Conservation (phyloP, 345 rosid species). For the Euphorbia tirucalli region DNA sequence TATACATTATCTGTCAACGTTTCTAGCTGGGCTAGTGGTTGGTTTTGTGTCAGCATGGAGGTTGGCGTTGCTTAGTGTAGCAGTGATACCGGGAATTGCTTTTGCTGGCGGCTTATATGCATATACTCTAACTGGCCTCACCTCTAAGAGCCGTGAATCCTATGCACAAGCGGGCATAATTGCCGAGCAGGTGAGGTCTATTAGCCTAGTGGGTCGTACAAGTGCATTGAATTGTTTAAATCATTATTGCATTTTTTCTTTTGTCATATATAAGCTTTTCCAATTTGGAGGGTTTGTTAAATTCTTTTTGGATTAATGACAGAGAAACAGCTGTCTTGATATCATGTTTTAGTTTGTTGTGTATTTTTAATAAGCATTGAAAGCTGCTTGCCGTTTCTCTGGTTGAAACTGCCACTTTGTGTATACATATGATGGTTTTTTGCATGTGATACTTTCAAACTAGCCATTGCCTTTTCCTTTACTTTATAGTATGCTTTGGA, state of each 20-base stretch:
- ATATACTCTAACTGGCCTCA: constrained; percentile 92
- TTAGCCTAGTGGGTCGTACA: not conserved
- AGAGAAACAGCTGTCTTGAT: constrained; percentile 21
- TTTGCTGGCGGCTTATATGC: constrained; percentile 99
- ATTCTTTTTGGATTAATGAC: constrained; percentile 15
- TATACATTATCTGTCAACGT: constrained; percentile 92
- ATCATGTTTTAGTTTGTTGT: constrained; percentile 16
- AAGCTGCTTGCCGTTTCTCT: constrained; percentile 15
- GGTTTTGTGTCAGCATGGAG: constrained; percentile 99
- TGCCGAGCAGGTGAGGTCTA: constrained; percentile 84
- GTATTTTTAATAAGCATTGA: constrained; percentile 12
- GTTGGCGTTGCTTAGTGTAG: constrained; percentile 88
- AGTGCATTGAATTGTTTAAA: constrained; percentile 3
- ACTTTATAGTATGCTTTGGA: not conserved
- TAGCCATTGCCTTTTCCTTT: constrained; percentile 14
- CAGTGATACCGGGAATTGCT: constrained; percentile 98
- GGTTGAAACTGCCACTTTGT: constrained; percentile 11
- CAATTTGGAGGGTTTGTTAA: constrained; percentile 7
- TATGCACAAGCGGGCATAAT: constrained; percentile 93
- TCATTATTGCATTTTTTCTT: not conserved
- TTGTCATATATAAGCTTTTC: not conserved
- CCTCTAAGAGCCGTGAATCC: constrained; percentile 97
- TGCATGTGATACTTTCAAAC: constrained; percentile 22
- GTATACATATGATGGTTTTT: constrained; percentile 21
- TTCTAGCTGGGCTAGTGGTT: constrained; percentile 96